Evolutionary conservation across 2,329 filamentous ascomycete genomes (phyloP), one percentile per base, ranked within the genome.

Genomic region (Aspergillus udagawae): DNA sequence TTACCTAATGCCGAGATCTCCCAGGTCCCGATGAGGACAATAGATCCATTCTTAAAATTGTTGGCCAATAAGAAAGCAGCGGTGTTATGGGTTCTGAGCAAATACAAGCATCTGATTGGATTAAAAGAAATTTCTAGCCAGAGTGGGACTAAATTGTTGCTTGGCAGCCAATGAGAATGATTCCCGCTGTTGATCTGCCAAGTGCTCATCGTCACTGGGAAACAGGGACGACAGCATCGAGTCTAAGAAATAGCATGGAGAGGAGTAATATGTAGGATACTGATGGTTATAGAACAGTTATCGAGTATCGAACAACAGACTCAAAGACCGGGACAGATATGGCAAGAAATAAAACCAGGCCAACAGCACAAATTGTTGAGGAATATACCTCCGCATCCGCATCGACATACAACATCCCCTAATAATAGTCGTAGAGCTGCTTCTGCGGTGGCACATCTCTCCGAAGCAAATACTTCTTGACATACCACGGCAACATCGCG

Each of bases 401-500:
- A 20, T 17, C 29, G 28, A 17, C 48, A 9, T 47, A 25, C 28
- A 4, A 3, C 32, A 14, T 32, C 12, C 32, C 32, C 29, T 59
- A 65, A 20, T 67, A 60, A 54, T 67, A 68, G 49, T 67, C 61
- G 42, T 68, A 67, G 1, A 68, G 53, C 52, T 67, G 64, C 54
- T 64, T 68, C 56, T 67, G 64, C 4, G 68, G 67, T 20, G 60
- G 61, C 10, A 69, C 67, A 58, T 70, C 68, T 17, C 23, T 54
- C 10, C 67, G 52, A 42, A 65, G 45, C 23, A 69, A 55, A 32
- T 66, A 67, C 60, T 69, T 70, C 48, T 61, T 69, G 20, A 64
- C 57, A 53, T 70, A 70, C 64, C 66, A 70, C 29, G 68, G 68
- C 50, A 69, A 14, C 67, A 70, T 71, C 23, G 57, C 60, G 12